phyloP scores from a whole-genome alignment of 1,284 basidiomycete genomes.

The Fomitiporia mediterranea region DNA sequence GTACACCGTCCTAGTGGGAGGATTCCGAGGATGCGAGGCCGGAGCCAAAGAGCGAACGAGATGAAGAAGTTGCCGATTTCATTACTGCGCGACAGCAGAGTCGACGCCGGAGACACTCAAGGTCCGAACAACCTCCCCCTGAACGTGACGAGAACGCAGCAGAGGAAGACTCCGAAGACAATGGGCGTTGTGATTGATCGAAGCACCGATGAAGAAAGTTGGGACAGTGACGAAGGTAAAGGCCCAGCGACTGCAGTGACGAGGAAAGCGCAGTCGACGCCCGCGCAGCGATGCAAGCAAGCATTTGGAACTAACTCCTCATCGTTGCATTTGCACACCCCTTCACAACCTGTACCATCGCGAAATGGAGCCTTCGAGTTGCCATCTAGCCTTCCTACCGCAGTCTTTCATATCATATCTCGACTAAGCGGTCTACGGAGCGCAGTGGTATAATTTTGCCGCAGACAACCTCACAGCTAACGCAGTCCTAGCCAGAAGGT shows the following conservation, averaged over 20 bases:
- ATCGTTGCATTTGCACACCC: too few species aligned
- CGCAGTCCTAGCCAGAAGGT: not conserved
- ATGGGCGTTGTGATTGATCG: not conserved
- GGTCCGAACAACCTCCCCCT: too few species aligned
- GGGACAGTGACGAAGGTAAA: not conserved
- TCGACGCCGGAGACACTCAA: too few species aligned
- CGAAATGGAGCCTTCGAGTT: too few species aligned
- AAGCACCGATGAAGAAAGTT: not conserved
- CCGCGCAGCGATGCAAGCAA: slow-evolving; percentile 2
- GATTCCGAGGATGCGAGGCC: slow-evolving; percentile 8
- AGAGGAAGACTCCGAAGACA: not conserved
- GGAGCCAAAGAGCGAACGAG: not conserved
- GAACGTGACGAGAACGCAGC: not conserved
- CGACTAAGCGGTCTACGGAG: not conserved
- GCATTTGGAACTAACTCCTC: not conserved
- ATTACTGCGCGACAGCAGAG: too few species aligned
- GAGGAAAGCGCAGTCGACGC: not conserved
- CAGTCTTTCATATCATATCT: slow-evolving; percentile 1
- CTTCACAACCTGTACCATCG: too few species aligned
- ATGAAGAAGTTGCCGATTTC: not conserved
- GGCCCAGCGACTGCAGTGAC: not conserved
- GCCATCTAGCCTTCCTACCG: not conserved
- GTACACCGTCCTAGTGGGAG: slow-evolving; percentile 17
- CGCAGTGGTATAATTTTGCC: too few species aligned
- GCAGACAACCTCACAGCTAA: too few species aligned